Conservation (phyloP, 305 asterid genomes). For the Fraxinus platypoda region DNA sequence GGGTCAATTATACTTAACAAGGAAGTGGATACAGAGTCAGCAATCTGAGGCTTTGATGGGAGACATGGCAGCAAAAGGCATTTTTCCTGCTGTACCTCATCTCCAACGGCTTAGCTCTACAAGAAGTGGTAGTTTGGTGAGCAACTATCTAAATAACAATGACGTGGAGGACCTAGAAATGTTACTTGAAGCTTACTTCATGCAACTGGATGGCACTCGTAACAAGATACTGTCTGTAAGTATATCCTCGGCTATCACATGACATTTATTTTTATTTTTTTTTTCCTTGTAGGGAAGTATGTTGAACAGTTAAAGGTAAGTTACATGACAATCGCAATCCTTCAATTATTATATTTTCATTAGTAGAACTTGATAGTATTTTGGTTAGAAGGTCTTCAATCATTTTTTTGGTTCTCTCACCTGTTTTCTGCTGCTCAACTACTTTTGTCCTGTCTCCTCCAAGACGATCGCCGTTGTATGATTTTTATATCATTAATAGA, state of each 20-base stretch:
- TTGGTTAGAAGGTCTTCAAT: too few species aligned
- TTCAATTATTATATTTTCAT: background rate
- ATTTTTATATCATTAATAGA: too few species aligned
- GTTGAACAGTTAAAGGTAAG: background rate
- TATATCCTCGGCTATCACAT: background rate
- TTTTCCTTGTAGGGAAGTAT: background rate
- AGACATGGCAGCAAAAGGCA: slow-evolving; percentile 46
- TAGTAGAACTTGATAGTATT: too few species aligned
- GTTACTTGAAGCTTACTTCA: slow-evolving; percentile 95
- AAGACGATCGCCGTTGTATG: background rate
- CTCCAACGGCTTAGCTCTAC: slow-evolving; percentile 24
- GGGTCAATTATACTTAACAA: slow-evolving; percentile 83
- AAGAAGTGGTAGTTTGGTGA: slow-evolving; percentile 68
- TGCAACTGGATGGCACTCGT: slow-evolving; percentile 92
- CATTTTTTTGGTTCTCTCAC: too few species aligned
- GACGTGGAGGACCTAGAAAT: slow-evolving; percentile 95
- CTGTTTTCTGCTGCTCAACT: too few species aligned
- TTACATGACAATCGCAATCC: background rate
- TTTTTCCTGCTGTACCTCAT: slow-evolving; percentile 44
- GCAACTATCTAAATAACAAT: slow-evolving; percentile 57
- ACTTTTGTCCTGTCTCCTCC: background rate
- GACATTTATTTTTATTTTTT: background rate
- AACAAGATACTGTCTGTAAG: slow-evolving; percentile 89
- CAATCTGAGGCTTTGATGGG: slow-evolving; percentile 57
- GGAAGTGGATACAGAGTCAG: slow-evolving; percentile 81